phyloP scores from a whole-genome alignment of 345 rosid species.

The Brassica napus region Da-Ae NC_063435.1:12808001-12808500 shows the following conservation, averaged over 20 bases:
- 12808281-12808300: background rate
- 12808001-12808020: slow-evolving; percentile 1
- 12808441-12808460: too few species aligned
- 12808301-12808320: slow-evolving; percentile 21
- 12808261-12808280: background rate
- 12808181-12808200: background rate
- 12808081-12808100: slow-evolving; percentile 1
- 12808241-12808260: background rate
- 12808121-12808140: background rate
- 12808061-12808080: background rate
- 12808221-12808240: background rate
- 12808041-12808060: background rate
- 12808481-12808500: slow-evolving; percentile 51
- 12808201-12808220: background rate
- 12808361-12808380: slow-evolving; percentile 14
- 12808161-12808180: background rate
- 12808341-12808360: background rate
- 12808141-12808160: background rate
- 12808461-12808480: slow-evolving; percentile 8
- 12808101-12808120: background rate
- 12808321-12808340: slow-evolving; percentile 14
- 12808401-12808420: slow-evolving; percentile 34
- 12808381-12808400: slow-evolving; percentile 34
- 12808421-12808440: slow-evolving; percentile 25
- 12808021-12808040: background rate